Evolutionary conservation across 257 asterid genomes (phyloP), one percentile per base, ranked within the genome.

Genomic region (Anisodus tanguticus): DNA sequence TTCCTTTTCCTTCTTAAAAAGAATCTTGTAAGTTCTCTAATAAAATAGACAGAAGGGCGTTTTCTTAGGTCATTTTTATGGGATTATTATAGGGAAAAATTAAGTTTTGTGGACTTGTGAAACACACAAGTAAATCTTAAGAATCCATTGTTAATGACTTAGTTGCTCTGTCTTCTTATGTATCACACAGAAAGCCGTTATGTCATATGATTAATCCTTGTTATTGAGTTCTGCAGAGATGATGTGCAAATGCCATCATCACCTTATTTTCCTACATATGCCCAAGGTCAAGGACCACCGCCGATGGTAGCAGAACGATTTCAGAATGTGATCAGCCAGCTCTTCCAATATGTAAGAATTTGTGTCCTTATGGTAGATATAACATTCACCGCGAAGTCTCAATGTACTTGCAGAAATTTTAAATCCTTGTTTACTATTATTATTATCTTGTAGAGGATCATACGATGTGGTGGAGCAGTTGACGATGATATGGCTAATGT

Each of bases 401-500:
- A 5, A 51, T 70, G 16, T 83, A 58, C 58, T 72, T 58, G 80
- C 82, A 43, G 68, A 39, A 82, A 59, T 80, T 62, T 71, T 83
- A 11, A 72, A 12, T 9, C 10, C 39, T 71, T 68, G 57, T 22
- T 80, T 80, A 69, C 16, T 37, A 43, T 49, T 85, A 31, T 47
- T 13, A 17, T 69, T 78, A 76, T 31, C 86, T 70, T 86, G 45
- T 49, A 97, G 99, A 94, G 99, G 90, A 97, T 97, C 68, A 93
- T 94, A 37, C 92, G 99, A 53, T 97, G 99, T 83, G 99, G 98
- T 85, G 99, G 99, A 84, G 94, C 98, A 22, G 97, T 97, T 81
- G 99, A 97, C 78, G 99, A 97, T 85, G 99, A 97, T 86, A 97
- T 97, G 99, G 99, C 98, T 0, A 95, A 97, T 87, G 88, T 90